Base-by-base conservation (phyloP, 129 eudicot genomes). In the Flaveria linearis region DNA sequence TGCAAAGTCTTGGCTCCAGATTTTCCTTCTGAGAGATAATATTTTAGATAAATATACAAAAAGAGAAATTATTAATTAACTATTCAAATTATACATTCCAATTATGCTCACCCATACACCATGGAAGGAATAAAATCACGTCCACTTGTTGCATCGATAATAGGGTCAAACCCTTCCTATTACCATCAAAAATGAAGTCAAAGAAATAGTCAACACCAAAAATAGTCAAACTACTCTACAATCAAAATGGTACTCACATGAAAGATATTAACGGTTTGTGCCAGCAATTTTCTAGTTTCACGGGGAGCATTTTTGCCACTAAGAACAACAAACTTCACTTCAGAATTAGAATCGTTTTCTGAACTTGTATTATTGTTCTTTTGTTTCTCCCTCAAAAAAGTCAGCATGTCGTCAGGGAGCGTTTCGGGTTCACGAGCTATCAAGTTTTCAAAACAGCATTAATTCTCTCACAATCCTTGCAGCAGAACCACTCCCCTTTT, bases 101-200 rank as follows among this genome's bases (percentile, higher is more conserved):
- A 18, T 65, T 26, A 63, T 18, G 68, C 84, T 80, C 88, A 95
- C 99, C 97, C 97, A 79, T 95, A 95, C 78, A 91, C 97, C 92
- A 95, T 87, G 18, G 97, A 81, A 3, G 97, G 97, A 76, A 95
- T 91, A 64, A 91, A 88, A 79, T 95, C 99, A n/a, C 89, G 89
- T 47, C 99, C 97, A 80, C 90, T 83, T 55, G 71, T 87, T 47
- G 83, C 76, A 82, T 95, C 99, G 69, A 95, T 76, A 72, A 95
- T 95, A 57, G 99, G 97, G 72, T 88, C 89, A 82, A 95, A 95
- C 63, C 87, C 72, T 68, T 91, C 99, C 99, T 95, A 86, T 46
- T 69, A 81, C 23, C 46, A 72, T 56, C 8, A 15, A 8, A 20
- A 12, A 64, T 30, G 43, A 33, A 16, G 39, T 70, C 9, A 73